Percentiles rank a stretch among this genome's conserved stretches.
These are phyloP conservation scores for Quercus bicolor DNA, from an alignment of 306 rosid species.

Conservation along the genomic window DNA sequence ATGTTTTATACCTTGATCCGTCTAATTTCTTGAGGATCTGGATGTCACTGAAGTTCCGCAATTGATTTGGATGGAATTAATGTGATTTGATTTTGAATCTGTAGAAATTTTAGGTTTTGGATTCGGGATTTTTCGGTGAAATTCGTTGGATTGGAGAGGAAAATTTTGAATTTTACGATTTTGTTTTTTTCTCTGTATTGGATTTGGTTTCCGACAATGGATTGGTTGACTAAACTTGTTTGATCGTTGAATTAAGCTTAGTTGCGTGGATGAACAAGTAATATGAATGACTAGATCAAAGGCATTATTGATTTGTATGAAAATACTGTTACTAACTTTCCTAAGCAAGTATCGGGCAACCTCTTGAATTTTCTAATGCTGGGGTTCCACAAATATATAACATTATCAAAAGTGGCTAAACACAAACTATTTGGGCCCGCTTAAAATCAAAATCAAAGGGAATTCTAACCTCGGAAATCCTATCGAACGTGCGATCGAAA, in stretches of 20 bases:
- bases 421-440: too few species aligned
- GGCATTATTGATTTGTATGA: not conserved
- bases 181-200: not conserved
- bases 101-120: not conserved
- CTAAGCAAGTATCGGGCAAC: too few species aligned
- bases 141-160: not conserved
- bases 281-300: not conserved
- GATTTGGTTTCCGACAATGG: not conserved
- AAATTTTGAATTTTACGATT: not conserved
- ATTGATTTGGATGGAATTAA: not conserved
- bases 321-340: not conserved
- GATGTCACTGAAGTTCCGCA: not conserved
- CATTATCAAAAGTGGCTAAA: too few species aligned
- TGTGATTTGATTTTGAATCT: not conserved
- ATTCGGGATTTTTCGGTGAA: not conserved
- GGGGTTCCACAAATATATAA: too few species aligned
- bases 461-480: too few species aligned
- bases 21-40: not conserved
- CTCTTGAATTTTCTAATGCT: too few species aligned
- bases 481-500: too few species aligned
- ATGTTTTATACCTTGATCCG: not conserved
- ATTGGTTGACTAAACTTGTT: not conserved
- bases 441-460: too few species aligned
- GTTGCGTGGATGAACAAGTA: not conserved
- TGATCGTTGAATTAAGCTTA: not conserved